A percentile compares a stretch with the other conserved stretches of the same genome.
These are phyloP conservation scores for Actinomortierella ambigua DNA, from an alignment of 371 early-diverging fungal genomes.

Conservation along the genomic window DNA sequence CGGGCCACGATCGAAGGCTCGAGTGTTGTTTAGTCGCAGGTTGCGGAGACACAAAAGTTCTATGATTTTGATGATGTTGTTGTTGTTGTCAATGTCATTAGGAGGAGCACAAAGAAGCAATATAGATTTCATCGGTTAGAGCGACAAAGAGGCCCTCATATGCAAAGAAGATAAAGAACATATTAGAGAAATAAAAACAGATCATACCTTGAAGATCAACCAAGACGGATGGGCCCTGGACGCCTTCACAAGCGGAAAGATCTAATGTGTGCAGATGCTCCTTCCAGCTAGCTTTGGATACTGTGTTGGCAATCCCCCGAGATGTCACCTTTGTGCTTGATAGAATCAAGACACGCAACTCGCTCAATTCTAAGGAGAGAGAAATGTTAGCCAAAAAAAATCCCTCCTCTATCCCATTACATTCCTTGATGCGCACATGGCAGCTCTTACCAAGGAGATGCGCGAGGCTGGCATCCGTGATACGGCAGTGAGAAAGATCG, in stretches of 20 bases:
- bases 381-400: background rate
- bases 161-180: background rate
- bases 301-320: conserved; percentile 19
- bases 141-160: background rate
- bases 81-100: background rate
- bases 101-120: background rate
- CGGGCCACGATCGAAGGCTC: conserved; percentile 26
- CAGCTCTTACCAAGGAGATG: conserved; percentile 15
- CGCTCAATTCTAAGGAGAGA: conserved; percentile 8
- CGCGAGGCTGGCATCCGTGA: conserved; percentile 33
- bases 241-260: conserved; percentile 30
- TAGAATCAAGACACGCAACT: conserved; percentile 20
- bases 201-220: conserved; percentile 26
- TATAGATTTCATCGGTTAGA: background rate
- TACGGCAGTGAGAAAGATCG: conserved; percentile 39
- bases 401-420: background rate
- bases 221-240: conserved; percentile 15
- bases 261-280: conserved; percentile 25
- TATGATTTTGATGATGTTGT: background rate
- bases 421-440: background rate
- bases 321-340: conserved; percentile 34
- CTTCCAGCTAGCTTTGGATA: conserved; percentile 30
- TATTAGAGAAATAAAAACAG: background rate
- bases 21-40: conserved; percentile 27
- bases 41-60: conserved; percentile 22